phyloP scores from a whole-genome alignment of 2,329 filamentous ascomycete genomes.

The Ceratocystis lukuohia region DNA sequence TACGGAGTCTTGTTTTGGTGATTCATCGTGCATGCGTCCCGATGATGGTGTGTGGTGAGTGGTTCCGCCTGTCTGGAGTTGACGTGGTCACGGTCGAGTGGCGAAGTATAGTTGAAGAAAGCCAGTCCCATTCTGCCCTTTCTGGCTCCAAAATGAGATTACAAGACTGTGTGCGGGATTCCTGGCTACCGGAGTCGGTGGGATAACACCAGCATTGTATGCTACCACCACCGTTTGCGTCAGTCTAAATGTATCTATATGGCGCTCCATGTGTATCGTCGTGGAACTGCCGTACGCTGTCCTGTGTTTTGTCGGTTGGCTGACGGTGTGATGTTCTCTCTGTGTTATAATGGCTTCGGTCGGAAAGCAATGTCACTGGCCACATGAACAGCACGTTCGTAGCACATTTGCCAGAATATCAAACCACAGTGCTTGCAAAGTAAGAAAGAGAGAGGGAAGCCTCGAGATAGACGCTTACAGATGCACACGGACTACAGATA shows the following conservation, averaged over 20 bases:
- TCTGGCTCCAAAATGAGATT: too few relatives aligned
- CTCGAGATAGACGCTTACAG: not conserved
- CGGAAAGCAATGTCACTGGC: not conserved
- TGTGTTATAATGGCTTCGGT: not conserved
- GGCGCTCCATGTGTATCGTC: not conserved
- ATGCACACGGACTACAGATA: not conserved
- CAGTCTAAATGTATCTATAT: not conserved
- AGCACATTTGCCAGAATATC: not conserved
- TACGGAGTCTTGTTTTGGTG: not conserved
- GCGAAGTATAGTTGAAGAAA: too few relatives aligned
- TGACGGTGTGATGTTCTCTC: not conserved
- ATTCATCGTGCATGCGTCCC: too few relatives aligned
- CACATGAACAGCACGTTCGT: not conserved
- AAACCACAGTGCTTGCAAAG: not conserved
- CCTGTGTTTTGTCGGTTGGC: not conserved
- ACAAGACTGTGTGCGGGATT: too few relatives aligned
- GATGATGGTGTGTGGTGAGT: too few relatives aligned
- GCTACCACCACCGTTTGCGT: not conserved
- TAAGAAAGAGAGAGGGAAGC: not conserved
- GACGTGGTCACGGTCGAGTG: too few relatives aligned
- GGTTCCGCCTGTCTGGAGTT: too few relatives aligned
- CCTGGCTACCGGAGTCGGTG: not conserved
- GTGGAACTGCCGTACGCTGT: not conserved
- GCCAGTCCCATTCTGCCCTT: too few relatives aligned
- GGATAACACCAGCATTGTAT: not conserved